A percentile compares a stretch with the other conserved stretches of the same genome.
phyloP scores from a whole-genome alignment of 306 rosid species.

The Begonia fuchsioides region DNA sequence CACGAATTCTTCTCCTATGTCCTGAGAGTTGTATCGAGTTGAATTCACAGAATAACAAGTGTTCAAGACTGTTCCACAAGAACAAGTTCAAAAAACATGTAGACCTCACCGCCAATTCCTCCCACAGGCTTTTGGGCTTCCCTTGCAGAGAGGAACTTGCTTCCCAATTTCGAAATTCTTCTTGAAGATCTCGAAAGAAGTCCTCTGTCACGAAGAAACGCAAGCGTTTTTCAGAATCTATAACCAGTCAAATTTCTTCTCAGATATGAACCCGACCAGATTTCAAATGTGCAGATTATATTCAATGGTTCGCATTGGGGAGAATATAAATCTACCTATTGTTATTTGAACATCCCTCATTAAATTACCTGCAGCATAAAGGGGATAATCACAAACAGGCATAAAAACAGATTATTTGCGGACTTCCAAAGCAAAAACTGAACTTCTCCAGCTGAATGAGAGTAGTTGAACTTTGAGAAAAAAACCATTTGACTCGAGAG shows the following conservation, averaged over 20 bases:
- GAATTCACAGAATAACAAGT: too few relatives aligned
- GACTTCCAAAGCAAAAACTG: not conserved
- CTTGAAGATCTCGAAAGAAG: constrained; percentile 79
- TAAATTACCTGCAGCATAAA: constrained; percentile 82
- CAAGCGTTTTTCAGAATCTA: constrained; percentile 5
- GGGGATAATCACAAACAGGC: constrained; percentile 45
- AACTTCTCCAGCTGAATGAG: too few relatives aligned
- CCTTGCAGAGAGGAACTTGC: constrained; percentile 64
- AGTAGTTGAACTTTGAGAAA: too few relatives aligned
- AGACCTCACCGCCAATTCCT: constrained; percentile 67
- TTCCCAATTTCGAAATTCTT: constrained; percentile 90
- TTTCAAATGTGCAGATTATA: constrained; percentile 3
- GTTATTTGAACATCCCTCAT: constrained; percentile 92
- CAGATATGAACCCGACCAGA: too few relatives aligned
- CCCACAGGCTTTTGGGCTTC: constrained; percentile 93
- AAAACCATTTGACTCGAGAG: too few relatives aligned
- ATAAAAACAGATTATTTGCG: constrained; percentile 9
- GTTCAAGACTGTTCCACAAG: too few relatives aligned
- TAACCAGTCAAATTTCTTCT: not conserved
- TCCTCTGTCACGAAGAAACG: constrained; percentile 37
- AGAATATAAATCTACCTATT: constrained; percentile 81
- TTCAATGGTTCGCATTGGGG: constrained; percentile 12
- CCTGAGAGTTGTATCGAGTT: constrained; percentile 33
- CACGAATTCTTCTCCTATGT: constrained; percentile 93
- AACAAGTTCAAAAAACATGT: not conserved